Evolutionary conservation across 768 basidiomycete species (phyloP).

Genomic region (Lactarius indigo): DNA sequence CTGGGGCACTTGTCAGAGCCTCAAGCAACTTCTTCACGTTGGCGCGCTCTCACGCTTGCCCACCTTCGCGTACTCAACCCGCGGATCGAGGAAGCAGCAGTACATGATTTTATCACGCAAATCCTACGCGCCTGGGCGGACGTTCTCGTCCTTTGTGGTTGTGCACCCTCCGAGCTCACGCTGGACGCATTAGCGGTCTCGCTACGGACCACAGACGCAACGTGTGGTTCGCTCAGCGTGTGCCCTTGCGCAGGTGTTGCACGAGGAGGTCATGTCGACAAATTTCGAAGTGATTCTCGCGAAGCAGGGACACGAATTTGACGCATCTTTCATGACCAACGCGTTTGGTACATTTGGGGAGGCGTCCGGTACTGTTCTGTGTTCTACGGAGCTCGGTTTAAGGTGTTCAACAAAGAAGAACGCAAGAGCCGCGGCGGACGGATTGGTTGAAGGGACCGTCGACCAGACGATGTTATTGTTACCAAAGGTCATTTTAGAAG

Average conservation of each 20-base stretch:
- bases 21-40: conserved; percentile 73
- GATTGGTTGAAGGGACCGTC: conserved; percentile 40
- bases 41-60: conserved; percentile 69
- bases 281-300: conserved; percentile 67
- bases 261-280: conserved; percentile 76
- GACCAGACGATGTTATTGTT: conserved; percentile 60
- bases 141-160: conserved; percentile 62
- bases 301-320: conserved; percentile 50
- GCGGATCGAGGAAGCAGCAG: conserved; percentile 58
- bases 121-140: conserved; percentile 71
- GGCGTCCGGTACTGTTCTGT: conserved; percentile 45
- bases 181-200: conserved; percentile 40
- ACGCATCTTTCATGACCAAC: conserved; percentile 52
- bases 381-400: conserved; percentile 70
- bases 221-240: conserved; percentile 64
- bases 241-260: conserved; percentile 57
- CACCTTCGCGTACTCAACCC: conserved; percentile 68
- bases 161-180: conserved; percentile 31
- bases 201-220: conserved; percentile 58
- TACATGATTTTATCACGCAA: conserved; percentile 69
- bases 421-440: conserved; percentile 27
- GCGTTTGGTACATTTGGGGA: conserved; percentile 58
- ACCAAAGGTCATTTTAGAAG: conserved; percentile 77
- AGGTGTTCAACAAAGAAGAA: conserved; percentile 54
- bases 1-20: conserved; percentile 45